phyloP scores from a whole-genome alignment of 2,329 filamentous ascomycete species.

The Cladosporium sp. region DNA sequence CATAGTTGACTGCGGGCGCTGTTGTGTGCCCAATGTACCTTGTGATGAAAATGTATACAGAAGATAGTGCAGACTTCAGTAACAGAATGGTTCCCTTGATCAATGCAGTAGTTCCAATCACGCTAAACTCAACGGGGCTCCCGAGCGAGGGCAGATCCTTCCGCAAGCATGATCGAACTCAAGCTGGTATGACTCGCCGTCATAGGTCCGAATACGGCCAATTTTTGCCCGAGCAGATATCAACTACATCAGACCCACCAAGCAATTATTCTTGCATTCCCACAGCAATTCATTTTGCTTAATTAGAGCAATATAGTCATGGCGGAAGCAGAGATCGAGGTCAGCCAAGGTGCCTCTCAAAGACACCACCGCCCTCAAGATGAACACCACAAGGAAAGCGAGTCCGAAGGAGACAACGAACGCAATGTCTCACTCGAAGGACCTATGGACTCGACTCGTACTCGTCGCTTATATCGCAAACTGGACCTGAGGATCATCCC shows the following conservation, averaged over 20 bases:
- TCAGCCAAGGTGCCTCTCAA: background rate
- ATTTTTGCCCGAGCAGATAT: slow-evolving; percentile 15
- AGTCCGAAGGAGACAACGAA: slow-evolving; percentile 11
- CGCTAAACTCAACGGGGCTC: background rate
- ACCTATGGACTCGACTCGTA: slow-evolving; percentile 18
- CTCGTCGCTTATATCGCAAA: slow-evolving; percentile 19
- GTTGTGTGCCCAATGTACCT: too few species aligned
- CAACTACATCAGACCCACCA: background rate
- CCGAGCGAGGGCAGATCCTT: background rate
- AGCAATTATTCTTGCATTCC: background rate
- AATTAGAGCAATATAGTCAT: background rate
- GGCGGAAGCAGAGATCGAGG: background rate
- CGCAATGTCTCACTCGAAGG: slow-evolving; percentile 18
- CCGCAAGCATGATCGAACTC: background rate
- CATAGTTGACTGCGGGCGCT: background rate
- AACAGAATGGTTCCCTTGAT: background rate
- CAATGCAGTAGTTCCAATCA: too few species aligned
- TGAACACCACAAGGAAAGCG: slow-evolving; percentile 19
- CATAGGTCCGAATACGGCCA: slow-evolving; percentile 12
- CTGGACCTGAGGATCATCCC: slow-evolving; percentile 36
- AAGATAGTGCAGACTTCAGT: background rate
- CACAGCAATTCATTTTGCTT: background rate
- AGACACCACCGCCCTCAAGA: background rate
- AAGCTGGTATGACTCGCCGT: slow-evolving; percentile 12
- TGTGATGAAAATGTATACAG: background rate